Conservation (phyloP, 2,329 filamentous ascomycete genomes). For the Fusarium armeniacum region DNA sequence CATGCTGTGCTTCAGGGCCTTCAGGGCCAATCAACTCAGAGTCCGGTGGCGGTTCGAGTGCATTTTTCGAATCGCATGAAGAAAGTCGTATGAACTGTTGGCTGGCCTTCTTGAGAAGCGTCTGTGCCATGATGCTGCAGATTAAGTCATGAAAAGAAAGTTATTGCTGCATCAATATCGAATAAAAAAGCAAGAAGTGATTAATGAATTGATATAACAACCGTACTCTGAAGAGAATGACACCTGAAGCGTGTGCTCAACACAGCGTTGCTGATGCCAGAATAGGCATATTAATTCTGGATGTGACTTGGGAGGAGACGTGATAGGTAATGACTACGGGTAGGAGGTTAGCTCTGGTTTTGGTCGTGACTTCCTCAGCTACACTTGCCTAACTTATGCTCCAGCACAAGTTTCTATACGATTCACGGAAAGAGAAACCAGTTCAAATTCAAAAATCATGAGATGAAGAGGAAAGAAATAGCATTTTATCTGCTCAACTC, state of each 20-base stretch:
- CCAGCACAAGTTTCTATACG: too few species aligned
- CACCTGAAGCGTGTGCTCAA: constrained; percentile 2
- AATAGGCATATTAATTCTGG: neutral
- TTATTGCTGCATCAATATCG: constrained; percentile 25
- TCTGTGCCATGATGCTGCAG: constrained; percentile 50
- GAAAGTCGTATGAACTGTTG: constrained; percentile 44
- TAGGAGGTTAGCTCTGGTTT: neutral
- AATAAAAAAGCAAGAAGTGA: constrained; percentile 9
- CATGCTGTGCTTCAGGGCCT: constrained; percentile 19
- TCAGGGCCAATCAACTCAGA: constrained; percentile 20
- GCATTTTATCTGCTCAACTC: constrained; percentile 44
- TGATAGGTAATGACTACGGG: neutral
- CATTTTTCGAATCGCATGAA: constrained; percentile 33
- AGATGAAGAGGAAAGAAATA: constrained; percentile 24
- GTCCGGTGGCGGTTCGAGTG: constrained; percentile 19
- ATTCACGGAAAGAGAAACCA: neutral
- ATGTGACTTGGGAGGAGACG: neutral
- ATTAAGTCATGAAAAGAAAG: constrained; percentile 19
- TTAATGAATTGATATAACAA: constrained; percentile 13
- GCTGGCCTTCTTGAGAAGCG: constrained; percentile 48
- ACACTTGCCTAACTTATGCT: neutral
- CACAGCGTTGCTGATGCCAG: constrained; percentile 3
- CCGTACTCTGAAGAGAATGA: constrained; percentile 21
- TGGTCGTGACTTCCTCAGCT: constrained; percentile 2
- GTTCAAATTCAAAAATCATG: neutral